Base-by-base conservation (phyloP, 164 flowering plant species). In the Magnolia changhungtana region DNA sequence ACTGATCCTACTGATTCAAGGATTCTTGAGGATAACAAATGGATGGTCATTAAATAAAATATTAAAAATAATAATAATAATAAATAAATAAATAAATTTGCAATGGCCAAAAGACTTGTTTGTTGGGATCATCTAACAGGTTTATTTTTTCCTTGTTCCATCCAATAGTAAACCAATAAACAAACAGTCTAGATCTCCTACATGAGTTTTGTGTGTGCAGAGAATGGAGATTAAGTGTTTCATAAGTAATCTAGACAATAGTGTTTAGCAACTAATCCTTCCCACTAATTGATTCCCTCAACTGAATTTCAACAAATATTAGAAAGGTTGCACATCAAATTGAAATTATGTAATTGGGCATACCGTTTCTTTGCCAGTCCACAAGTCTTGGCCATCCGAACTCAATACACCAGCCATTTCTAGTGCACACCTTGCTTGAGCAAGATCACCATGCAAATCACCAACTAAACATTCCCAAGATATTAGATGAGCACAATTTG, bases 291-390 rank as follows among this genome's bases (percentile, higher is more conserved):
- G 18, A 45, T n/a, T 7, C 19, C 31, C 21, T 11, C 16, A 23
- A 71, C 20, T 52, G 61, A n/a, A 72, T 21, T 3, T 50, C 27
- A 51, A 72, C 50, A 23, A 19, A 72, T 7, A 55, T 11, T 16
- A 55, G 18, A 8, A 20, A 27, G 50, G 20, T 24, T 16, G 16
- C 50, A 55, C 21, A 29, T 51, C 21, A 37, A 51, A n/a, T 63
- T 52, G 20, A 29, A 58, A 67, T 63, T 21, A 74, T 52, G 71
- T 55, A 66, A 74, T 77, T 37, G 64, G 61, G 13, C 82, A 69
- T 90, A 92, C 97, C 82, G 98, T 84, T 71, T 88, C 92, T 81
- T 89, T 94, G 74, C 99, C 98, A 70, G 84, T 89, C 99, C 99
- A 95, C 71, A 79, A 71, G 82, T 93, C 85, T 72, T 55, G 85